Conservation (phyloP, 257 asterid genomes). For the Nicotiana tabacum region DNA sequence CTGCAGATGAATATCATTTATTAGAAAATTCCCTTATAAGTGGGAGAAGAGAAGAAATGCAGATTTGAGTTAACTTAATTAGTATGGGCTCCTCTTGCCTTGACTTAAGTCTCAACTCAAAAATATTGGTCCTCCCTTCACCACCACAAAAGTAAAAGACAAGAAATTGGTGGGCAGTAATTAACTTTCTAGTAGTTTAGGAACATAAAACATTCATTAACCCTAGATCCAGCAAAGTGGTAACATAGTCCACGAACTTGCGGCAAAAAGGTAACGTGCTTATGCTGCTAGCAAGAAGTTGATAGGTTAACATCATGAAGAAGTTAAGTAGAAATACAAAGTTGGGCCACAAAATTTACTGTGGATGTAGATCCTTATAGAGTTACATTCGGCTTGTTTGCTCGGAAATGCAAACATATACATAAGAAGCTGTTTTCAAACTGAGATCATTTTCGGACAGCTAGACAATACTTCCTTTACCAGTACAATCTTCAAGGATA, state of each 20-base stretch:
- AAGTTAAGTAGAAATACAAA: neutral
- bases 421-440: neutral
- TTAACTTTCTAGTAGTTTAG: neutral
- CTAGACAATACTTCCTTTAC: neutral
- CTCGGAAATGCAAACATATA: neutral
- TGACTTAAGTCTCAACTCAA: neutral
- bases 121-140: neutral
- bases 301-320: neutral
- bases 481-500: neutral
- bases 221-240: neutral
- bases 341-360: neutral
- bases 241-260: neutral
- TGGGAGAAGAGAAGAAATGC: neutral
- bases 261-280: neutral
- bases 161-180: neutral
- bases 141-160: neutral
- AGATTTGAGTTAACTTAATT: neutral
- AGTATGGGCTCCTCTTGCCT: neutral
- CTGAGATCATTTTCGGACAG: neutral
- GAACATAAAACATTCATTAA: neutral
- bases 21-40: neutral
- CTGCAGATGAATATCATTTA: conserved; percentile 35
- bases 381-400: neutral
- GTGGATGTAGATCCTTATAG: neutral
- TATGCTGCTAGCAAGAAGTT: neutral